A percentile compares a stretch with the other conserved stretches of the same genome.
These are phyloP conservation scores for Gossypium gossypioides DNA, from an alignment of 441 rosid genomes.

Conservation along the genomic window DNA sequence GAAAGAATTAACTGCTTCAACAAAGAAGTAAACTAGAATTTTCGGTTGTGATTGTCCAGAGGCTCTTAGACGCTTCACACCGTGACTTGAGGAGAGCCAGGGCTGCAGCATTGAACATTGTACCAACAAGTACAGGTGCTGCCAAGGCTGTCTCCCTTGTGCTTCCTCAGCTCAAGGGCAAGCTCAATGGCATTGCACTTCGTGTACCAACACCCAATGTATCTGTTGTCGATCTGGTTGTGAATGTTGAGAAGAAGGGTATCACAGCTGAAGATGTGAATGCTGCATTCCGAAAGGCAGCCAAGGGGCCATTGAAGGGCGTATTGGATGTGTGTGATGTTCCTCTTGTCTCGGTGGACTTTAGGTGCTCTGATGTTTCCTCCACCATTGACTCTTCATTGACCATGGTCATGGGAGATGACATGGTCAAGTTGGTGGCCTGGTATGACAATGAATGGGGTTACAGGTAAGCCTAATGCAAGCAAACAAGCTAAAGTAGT, in stretches of 20 bases:
- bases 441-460: conserved; percentile 99
- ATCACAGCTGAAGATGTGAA: conserved; percentile 80
- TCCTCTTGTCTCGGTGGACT: conserved; percentile 86
- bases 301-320: conserved; percentile 76
- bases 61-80: conserved; percentile 95
- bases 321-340: conserved; percentile 71
- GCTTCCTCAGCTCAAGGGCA: conserved; percentile 88
- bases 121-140: conserved; percentile 98
- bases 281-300: conserved; percentile 82
- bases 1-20: not conserved
- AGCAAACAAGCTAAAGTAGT: not conserved
- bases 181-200: conserved; percentile 90
- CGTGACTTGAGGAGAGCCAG: conserved; percentile 94
- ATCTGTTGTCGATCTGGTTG: conserved; percentile 83
- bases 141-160: conserved; percentile 95
- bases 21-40: not conserved
- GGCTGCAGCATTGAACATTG: conserved; percentile 93
- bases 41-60: conserved; percentile 30
- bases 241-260: conserved; percentile 79
- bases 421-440: conserved; percentile 94
- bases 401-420: conserved; percentile 98
- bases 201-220: conserved; percentile 98
- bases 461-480: conserved; percentile 45
- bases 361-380: conserved; percentile 84
- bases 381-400: conserved; percentile 85